Conservation (phyloP, 208 protist genomes). For the Borovskyia barvae region DNA sequence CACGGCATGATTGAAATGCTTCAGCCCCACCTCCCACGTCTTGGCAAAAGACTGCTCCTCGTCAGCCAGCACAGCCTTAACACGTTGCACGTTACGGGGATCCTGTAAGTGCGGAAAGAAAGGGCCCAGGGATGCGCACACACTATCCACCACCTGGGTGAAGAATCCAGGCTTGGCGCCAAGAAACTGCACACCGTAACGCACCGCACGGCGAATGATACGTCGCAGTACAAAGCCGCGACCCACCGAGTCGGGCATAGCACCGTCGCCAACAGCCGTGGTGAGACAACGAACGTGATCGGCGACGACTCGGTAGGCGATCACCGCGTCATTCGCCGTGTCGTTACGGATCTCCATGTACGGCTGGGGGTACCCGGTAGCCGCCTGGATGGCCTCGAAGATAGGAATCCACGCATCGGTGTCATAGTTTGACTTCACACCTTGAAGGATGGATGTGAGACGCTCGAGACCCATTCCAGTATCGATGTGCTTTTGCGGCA, state of each 20-base stretch:
- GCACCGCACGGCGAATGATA: constrained; percentile 97
- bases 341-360: constrained; percentile 90
- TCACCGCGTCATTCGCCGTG: constrained; percentile 84
- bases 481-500: constrained; percentile 96
- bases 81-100: constrained; percentile 72
- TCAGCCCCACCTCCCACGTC: constrained; percentile 95
- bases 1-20: constrained; percentile 90
- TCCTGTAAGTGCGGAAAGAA: constrained; percentile 94
- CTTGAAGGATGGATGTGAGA: constrained; percentile 96
- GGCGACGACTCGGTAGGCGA: constrained; percentile 98
- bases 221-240: constrained; percentile 97
- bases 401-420: constrained; percentile 97
- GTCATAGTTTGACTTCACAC: constrained; percentile 98
- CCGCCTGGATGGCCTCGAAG: constrained; percentile 96
- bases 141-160: constrained; percentile 87
- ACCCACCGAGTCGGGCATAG: constrained; percentile 92
- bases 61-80: constrained; percentile 90
- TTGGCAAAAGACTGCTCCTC: constrained; percentile 97
- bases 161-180: constrained; percentile 94
- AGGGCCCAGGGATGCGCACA: constrained; percentile 88
- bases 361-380: constrained; percentile 82
- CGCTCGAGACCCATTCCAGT: constrained; percentile 99
- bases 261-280: constrained; percentile 97
- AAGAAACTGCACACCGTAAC: constrained; percentile 96
- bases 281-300: constrained; percentile 99